Evolutionary conservation across 345 rosid species (phyloP).

Genomic region (Eucalyptus leucophloia): DNA sequence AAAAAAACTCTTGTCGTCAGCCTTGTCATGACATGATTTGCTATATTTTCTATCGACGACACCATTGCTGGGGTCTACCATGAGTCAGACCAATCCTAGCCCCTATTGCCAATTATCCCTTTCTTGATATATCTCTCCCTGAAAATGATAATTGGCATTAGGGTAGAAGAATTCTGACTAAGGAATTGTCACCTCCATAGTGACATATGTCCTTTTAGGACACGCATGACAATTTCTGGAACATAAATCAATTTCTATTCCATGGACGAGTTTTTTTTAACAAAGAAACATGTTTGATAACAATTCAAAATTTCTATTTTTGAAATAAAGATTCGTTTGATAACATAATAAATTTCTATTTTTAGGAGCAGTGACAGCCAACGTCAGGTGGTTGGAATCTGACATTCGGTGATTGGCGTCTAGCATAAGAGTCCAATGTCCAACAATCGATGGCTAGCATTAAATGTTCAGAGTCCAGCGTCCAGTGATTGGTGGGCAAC

Average conservation of each 20-base stretch:
- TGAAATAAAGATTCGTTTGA: too few species aligned
- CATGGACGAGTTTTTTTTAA: too few species aligned
- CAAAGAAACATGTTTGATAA: accelerated
- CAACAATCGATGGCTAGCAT: accelerated
- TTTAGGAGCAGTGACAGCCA: accelerated
- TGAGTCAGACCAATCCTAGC: not conserved
- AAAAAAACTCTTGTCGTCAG: not conserved
- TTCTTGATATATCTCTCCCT: not conserved
- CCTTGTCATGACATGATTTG: not conserved
- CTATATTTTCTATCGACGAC: accelerated
- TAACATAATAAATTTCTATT: too few species aligned
- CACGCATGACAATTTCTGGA: accelerated
- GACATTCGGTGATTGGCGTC: accelerated
- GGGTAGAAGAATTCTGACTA: not conserved
- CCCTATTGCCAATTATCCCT: not conserved
- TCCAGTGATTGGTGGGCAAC: too few species aligned
- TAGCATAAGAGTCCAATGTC: accelerated
- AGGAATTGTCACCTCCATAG: not conserved
- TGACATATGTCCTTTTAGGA: not conserved
- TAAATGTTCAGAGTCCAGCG: accelerated
- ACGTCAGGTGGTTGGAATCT: too few species aligned
- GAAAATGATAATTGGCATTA: not conserved
- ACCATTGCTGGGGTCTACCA: not conserved
- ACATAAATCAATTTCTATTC: too few species aligned
- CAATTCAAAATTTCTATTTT: too few species aligned